Conservation (phyloP, 1,284 basidiomycete genomes). For the Malassezia sympodialis region DNA sequence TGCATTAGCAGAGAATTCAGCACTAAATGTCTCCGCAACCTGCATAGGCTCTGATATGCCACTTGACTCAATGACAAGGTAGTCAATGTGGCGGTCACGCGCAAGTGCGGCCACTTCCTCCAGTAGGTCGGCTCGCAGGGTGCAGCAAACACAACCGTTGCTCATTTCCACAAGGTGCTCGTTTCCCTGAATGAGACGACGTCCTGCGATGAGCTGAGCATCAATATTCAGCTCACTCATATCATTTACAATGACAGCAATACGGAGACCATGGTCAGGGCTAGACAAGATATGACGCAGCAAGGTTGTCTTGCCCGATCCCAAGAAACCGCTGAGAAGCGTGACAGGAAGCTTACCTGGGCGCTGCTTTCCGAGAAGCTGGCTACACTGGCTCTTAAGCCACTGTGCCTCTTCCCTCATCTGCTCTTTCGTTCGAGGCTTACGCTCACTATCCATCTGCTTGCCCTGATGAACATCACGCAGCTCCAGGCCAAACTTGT, state of each 20-base stretch:
- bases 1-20: constrained; percentile 44
- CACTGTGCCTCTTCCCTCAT: constrained; percentile 34
- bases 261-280: constrained; percentile 49
- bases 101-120: constrained; percentile 51
- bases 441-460: constrained; percentile 27
- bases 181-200: constrained; percentile 49
- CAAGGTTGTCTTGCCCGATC: constrained; percentile 52
- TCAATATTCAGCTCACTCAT: constrained; percentile 51
- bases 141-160: constrained; percentile 53
- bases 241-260: constrained; percentile 52
- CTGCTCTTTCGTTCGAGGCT: constrained; percentile 25
- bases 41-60: constrained; percentile 52
- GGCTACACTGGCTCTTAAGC: constrained; percentile 13
- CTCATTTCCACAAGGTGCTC: constrained; percentile 52
- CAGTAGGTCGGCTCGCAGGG: constrained; percentile 52
- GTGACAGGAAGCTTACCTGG: constrained; percentile 50
- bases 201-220: constrained; percentile 49
- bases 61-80: constrained; percentile 51
- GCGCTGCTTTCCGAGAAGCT: constrained; percentile 5
- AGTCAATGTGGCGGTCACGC: constrained; percentile 48
- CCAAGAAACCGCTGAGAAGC: constrained; percentile 51
- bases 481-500: constrained; percentile 27
- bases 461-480: constrained; percentile 14
- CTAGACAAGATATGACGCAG: constrained; percentile 51
- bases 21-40: constrained; percentile 49